A percentile compares a stretch with the other conserved stretches of the same genome.
Evolutionary conservation across 495 filamentous ascomycete genomes (phyloP).

Genomic region (Daldinia grandis): DNA sequence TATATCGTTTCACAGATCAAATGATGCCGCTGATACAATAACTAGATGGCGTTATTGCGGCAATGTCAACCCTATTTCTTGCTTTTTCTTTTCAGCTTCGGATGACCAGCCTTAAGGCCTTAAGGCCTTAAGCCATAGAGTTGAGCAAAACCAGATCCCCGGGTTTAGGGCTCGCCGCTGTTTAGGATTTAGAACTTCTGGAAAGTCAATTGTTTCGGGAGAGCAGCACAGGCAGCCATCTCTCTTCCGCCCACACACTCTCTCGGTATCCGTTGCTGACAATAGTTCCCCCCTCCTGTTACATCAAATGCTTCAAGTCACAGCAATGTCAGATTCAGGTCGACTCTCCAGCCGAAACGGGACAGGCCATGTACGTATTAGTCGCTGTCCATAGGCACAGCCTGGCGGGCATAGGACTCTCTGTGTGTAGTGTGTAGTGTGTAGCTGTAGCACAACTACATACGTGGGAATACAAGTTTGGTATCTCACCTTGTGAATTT

Average conservation of each 20-base stretch:
- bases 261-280: constrained; percentile 16
- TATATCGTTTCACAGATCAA: neutral
- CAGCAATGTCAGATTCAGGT: constrained; percentile 30
- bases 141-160: constrained; percentile 7
- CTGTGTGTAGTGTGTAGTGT: too few species aligned
- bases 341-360: constrained; percentile 28
- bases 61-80: constrained; percentile 12
- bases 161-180: constrained; percentile 13
- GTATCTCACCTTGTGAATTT: neutral
- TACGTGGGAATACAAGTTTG: constrained; percentile 4
- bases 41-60: neutral
- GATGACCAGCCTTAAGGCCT: constrained; percentile 6
- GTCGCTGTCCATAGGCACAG: neutral
- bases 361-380: constrained; percentile 22
- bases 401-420: neutral
- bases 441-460: neutral
- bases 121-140: neutral
- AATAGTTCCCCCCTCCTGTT: constrained; percentile 18
- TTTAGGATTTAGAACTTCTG: constrained; percentile 17
- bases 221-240: constrained; percentile 10
- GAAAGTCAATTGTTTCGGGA: constrained; percentile 35
- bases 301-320: constrained; percentile 33
- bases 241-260: constrained; percentile 15
- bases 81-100: neutral
- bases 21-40: constrained; percentile 6